These are phyloP conservation scores for Lasiodiplodia citricola DNA, from an alignment of 2,329 filamentous ascomycete genomes.

Conservation along the genomic window DNA sequence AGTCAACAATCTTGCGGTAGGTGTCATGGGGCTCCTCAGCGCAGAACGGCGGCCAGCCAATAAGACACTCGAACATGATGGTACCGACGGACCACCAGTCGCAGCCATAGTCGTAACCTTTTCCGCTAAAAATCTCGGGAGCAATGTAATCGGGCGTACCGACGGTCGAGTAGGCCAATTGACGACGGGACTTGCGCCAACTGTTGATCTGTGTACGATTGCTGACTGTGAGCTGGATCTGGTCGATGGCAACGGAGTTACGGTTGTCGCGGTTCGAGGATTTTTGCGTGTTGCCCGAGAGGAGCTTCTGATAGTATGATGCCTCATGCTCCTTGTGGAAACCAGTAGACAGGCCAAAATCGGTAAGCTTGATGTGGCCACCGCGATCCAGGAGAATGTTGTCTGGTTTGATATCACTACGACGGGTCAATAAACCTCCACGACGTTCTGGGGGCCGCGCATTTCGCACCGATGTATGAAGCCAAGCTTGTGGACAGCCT, in stretches of 20 bases:
- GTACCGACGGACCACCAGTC: slow-evolving; percentile 99
- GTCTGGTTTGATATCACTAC: slow-evolving; percentile 97
- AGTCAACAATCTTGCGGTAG: slow-evolving; percentile 99
- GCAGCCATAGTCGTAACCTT: slow-evolving; percentile 95
- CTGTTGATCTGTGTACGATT: slow-evolving; percentile 98
- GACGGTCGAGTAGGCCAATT: slow-evolving; percentile 98
- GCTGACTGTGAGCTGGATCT: slow-evolving; percentile 97
- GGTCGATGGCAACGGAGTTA: slow-evolving; percentile 93
- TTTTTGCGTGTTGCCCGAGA: slow-evolving; percentile 66
- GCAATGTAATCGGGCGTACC: slow-evolving; percentile 99
- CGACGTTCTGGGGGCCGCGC: not conserved
- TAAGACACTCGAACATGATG: slow-evolving; percentile 99
- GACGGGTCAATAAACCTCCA: slow-evolving; percentile 34
- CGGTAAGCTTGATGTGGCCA: slow-evolving; percentile 96
- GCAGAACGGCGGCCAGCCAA: slow-evolving; percentile 99
- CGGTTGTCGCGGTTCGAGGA: slow-evolving; percentile 67
- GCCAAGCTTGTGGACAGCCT: slow-evolving; percentile 95
- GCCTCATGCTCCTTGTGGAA: slow-evolving; percentile 99
- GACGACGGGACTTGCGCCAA: slow-evolving; percentile 91
- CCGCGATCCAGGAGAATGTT: slow-evolving; percentile 96
- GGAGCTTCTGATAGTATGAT: slow-evolving; percentile 95
- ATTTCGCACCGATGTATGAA: slow-evolving; percentile 90
- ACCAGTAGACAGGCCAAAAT: slow-evolving; percentile 96
- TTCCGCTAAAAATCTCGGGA: slow-evolving; percentile 95
- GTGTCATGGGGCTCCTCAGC: slow-evolving; percentile 97